Evolutionary conservation across 1,284 basidiomycete species (phyloP).

Genomic region (Athelia psychrophila): DNA sequence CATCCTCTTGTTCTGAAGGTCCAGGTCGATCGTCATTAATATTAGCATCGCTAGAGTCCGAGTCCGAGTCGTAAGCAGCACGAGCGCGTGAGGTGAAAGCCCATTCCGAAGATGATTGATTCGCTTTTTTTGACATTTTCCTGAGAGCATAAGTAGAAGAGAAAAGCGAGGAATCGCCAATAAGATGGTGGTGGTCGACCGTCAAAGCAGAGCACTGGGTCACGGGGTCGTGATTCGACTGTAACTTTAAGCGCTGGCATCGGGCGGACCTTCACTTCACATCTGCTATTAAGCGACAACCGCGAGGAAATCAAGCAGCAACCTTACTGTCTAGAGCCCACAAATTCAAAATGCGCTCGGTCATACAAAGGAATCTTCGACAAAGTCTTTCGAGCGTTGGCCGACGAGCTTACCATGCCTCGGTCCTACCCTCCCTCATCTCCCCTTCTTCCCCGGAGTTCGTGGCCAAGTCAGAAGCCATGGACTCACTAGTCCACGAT

Average conservation of each 20-base stretch:
- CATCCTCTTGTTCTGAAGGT: not conserved
- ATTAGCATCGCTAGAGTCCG: not conserved
- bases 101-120: not conserved
- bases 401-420: slow-evolving; percentile 53
- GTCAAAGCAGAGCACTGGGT: no score
- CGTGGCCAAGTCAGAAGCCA: slow-evolving; percentile 55
- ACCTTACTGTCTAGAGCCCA: not conserved
- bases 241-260: not conserved
- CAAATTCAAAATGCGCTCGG: slow-evolving; percentile 2
- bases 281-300: not conserved
- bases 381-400: slow-evolving; percentile 12
- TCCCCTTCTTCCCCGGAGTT: slow-evolving; percentile 73
- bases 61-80: not conserved
- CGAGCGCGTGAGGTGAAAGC: not conserved
- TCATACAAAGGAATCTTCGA: slow-evolving; percentile 8
- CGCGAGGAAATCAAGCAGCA: not conserved
- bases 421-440: slow-evolving; percentile 68
- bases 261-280: not conserved
- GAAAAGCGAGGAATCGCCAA: no score
- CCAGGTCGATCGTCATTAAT: not conserved
- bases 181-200: no score
- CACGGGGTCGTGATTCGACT: no score
- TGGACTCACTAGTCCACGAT: slow-evolving; percentile 67
- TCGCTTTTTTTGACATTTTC: not conserved
- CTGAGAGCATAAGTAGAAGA: not conserved